Base-by-base conservation (phyloP, 331 rosid species). In the Acacia pycnantha region DNA sequence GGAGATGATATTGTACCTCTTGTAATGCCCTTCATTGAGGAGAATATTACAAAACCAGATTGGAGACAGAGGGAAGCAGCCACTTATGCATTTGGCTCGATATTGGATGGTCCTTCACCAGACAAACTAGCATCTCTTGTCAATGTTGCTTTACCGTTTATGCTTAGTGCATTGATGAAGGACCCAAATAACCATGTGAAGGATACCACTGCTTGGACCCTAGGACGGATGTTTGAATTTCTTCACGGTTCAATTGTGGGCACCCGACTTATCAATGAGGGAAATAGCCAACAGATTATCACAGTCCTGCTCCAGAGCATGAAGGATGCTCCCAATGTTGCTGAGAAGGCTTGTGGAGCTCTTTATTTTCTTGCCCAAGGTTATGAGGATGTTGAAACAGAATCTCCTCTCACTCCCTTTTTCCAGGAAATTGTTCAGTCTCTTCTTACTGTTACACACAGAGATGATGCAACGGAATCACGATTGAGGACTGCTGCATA, bases 61-160 rank as follows among this genome's bases (percentile, higher is more conserved):
- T 93, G 98, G 98, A 91, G 98, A 82, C 98, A 90, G 77, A 89
- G 98, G 81, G 98, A 93, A 85, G 97, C 98, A 15, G 97, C 97
- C 65, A 90, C 97, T 1, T 93, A 93, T 89, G 97, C 98, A 1
- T 93, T 93, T 91, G 98, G 98, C 74, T 93, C 98, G 51, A 91
- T 93, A 80, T 86, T 93, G 91, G 97, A 93, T 78, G 98, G 98
- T 68, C 98, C 98, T 76, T 92, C 94, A 11, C 92, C 94, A 19
- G 90, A 87, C 82, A 93, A 90, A 82, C 74, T 93, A 71, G 86
- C 87, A 19, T 83, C 94, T 70, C 90, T 89, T 79, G 97, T 93
- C 29, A 90, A 91, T 79, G 90, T 82, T 72, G 98, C 92, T 41
- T 80, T 93, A 70, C 83, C 87, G 4, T 93, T 90, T 83, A 93